Conservation (phyloP, 352 stramenopile species). For the Elongisporangium undulatum region DNA sequence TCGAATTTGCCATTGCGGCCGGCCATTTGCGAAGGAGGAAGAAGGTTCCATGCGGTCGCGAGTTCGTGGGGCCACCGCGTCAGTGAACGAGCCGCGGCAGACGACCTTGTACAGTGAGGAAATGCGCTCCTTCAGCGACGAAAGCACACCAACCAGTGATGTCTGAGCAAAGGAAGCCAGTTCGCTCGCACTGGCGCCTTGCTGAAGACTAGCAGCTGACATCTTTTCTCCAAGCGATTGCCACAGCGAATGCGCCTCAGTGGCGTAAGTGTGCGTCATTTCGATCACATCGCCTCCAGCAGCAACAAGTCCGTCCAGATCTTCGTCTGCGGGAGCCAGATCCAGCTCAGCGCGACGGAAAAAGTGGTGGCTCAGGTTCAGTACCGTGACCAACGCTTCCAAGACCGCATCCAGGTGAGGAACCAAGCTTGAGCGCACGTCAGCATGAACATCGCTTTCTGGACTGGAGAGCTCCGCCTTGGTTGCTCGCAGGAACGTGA, state of each 20-base stretch:
- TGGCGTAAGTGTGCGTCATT: conserved; percentile 45
- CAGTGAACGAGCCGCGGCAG: conserved; percentile 72
- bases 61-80: conserved; percentile 52
- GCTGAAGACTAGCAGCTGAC: conserved; percentile 7
- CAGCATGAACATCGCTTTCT: conserved; percentile 14
- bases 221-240: conserved; percentile 38
- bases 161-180: conserved; percentile 43
- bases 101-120: conserved; percentile 65
- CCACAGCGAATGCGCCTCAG: conserved; percentile 42
- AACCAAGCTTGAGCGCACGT: conserved; percentile 23
- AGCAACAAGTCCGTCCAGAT: conserved; percentile 57
- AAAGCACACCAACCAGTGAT: conserved; percentile 31
- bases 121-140: conserved; percentile 63
- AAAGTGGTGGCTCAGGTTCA: conserved; percentile 54
- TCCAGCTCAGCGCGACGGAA: conserved; percentile 69
- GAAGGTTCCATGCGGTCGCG: conserved; percentile 16
- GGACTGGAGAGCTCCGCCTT: conserved; percentile 25
- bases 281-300: conserved; percentile 56
- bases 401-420: conserved; percentile 35
- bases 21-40: conserved; percentile 14
- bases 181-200: conserved; percentile 17
- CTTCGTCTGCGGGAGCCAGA: conserved; percentile 55
- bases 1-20: conserved; percentile 69
- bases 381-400: conserved; percentile 36
- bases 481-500: conserved; percentile 34